Percentiles rank a stretch among this genome's conserved stretches.
phyloP scores from a whole-genome alignment of 2,329 filamentous ascomycete genomes.

The Claviceps humidiphila region DNA sequence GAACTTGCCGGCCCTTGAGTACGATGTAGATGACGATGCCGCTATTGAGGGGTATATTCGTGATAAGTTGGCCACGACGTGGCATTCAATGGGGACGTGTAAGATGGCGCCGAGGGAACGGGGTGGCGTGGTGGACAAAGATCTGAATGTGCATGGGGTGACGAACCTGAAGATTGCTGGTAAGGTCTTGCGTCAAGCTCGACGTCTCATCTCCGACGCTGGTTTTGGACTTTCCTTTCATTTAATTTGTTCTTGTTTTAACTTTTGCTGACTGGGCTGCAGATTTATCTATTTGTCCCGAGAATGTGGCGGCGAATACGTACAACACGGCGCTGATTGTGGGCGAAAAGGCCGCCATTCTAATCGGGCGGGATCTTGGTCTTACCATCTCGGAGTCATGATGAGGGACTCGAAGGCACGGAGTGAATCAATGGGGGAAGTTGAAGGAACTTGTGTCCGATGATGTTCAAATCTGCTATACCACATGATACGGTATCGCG shows the following conservation, averaged over 20 bases:
- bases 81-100: slow-evolving; percentile 37
- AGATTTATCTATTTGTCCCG: slow-evolving; percentile 23
- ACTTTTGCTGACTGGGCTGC: neutral
- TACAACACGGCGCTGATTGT: slow-evolving; percentile 29
- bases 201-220: too few relatives aligned
- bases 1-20: slow-evolving; percentile 22
- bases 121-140: slow-evolving; percentile 31
- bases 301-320: slow-evolving; percentile 31
- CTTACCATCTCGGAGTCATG: neutral
- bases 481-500: too few relatives aligned
- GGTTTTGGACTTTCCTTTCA: too few relatives aligned
- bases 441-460: too few relatives aligned
- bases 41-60: slow-evolving; percentile 31
- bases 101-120: slow-evolving; percentile 32
- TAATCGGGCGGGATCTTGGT: slow-evolving; percentile 16
- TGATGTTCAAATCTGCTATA: too few relatives aligned
- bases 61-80: slow-evolving; percentile 24
- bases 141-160: slow-evolving; percentile 30
- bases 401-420: neutral
- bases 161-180: slow-evolving; percentile 32
- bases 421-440: too few relatives aligned
- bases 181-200: slow-evolving; percentile 14
- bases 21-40: slow-evolving; percentile 33
- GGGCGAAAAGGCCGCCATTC: slow-evolving; percentile 27
- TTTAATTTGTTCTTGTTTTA: neutral